These are phyloP conservation scores for Yarrowia alimentaria DNA, from an alignment of 805 yeast genomes.

Conservation along the genomic window DNA sequence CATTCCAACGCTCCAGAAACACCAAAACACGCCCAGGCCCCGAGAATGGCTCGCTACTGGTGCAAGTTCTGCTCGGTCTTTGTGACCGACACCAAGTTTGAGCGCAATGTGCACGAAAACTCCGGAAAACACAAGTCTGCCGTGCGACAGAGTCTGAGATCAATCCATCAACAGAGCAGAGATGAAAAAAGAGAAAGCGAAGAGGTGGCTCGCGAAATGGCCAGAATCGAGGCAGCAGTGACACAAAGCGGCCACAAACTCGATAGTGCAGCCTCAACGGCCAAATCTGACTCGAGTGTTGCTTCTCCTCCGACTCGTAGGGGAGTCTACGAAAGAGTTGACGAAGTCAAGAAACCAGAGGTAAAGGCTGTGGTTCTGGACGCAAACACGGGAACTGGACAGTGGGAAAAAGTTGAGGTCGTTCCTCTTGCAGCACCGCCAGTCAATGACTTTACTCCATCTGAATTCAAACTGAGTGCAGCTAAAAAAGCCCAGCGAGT, in stretches of 20 bases:
- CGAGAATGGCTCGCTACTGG: slow-evolving; percentile 13
- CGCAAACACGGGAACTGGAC: slow-evolving; percentile 10
- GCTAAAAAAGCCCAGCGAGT: slow-evolving; percentile 6
- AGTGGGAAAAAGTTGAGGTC: slow-evolving; percentile 10
- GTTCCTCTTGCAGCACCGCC: slow-evolving; percentile 3
- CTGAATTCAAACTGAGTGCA: slow-evolving; percentile 17
- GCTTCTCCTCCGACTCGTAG: neutral
- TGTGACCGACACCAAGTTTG: slow-evolving; percentile 16
- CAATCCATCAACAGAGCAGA: neutral
- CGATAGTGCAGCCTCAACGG: no score
- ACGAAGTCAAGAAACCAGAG: neutral
- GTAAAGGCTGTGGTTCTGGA: neutral
- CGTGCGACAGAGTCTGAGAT: slow-evolving; percentile 30
- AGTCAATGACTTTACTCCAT: neutral
- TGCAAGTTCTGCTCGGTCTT: slow-evolving; percentile 27
- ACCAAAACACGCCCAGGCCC: no score
- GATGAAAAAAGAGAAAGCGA: neutral
- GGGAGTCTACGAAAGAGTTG: slow-evolving; percentile 12
- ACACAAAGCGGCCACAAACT: no score
- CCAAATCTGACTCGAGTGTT: neutral
- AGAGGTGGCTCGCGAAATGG: slow-evolving; percentile 18
- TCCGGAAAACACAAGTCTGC: slow-evolving; percentile 26
- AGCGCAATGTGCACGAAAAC: slow-evolving; percentile 29
- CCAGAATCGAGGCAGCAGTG: neutral
- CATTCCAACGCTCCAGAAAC: neutral